These are phyloP conservation scores for Calocera viscosa DNA, from an alignment of 768 basidiomycete species.

Conservation along the genomic window DNA sequence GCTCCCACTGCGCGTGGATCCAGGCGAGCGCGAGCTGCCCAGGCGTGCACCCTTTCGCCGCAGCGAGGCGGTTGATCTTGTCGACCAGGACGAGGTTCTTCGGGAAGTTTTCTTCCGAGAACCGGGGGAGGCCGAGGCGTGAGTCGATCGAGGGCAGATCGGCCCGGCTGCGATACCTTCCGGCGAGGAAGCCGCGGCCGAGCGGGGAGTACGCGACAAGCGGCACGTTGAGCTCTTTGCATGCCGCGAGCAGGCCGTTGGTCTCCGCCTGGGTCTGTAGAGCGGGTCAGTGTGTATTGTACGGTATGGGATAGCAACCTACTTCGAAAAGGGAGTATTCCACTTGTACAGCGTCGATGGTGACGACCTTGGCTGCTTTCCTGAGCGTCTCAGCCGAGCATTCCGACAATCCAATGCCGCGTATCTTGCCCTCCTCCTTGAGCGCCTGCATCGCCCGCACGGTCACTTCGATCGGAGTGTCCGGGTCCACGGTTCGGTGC, in stretches of 20 bases:
- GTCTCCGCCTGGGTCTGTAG: constrained; percentile 14
- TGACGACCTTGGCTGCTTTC: constrained; percentile 15
- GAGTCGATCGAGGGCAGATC: constrained; percentile 18
- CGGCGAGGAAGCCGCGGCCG: constrained; percentile 31
- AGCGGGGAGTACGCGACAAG: constrained; percentile 29
- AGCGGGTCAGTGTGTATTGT: background rate
- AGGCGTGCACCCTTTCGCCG: constrained; percentile 24
- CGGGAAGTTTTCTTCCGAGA: constrained; percentile 26
- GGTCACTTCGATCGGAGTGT: constrained; percentile 19
- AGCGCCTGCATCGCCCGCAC: constrained; percentile 17
- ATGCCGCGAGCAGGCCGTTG: constrained; percentile 22
- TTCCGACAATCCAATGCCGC: constrained; percentile 18
- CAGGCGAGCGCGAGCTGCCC: constrained; percentile 30
- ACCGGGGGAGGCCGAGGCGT: constrained; percentile 25
- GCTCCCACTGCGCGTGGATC: constrained; percentile 24
- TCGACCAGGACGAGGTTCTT: constrained; percentile 28
- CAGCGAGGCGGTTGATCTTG: constrained; percentile 25
- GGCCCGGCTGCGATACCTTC: constrained; percentile 16
- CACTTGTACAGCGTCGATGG: constrained; percentile 16
- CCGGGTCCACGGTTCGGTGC: constrained; percentile 14
- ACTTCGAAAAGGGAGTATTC: constrained; percentile 9
- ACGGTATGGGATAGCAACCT: too few relatives aligned
- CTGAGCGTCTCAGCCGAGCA: constrained; percentile 14
- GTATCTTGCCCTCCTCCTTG: constrained; percentile 18
- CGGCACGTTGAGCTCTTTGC: constrained; percentile 24